phyloP scores from a whole-genome alignment of 345 rosid species.

The Sisymbrium altissimum region DNA sequence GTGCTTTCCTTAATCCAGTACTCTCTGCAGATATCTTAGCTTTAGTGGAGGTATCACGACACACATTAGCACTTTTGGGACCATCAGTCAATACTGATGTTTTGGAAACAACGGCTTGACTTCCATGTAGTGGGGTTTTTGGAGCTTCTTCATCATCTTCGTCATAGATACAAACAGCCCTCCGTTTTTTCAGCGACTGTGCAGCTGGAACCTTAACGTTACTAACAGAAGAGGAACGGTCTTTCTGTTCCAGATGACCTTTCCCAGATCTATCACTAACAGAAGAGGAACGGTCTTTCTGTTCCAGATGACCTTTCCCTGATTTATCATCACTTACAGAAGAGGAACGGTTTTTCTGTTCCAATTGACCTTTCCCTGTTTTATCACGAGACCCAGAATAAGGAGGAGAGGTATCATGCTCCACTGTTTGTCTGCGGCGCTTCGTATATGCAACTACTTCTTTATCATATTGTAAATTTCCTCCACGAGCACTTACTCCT shows the following conservation, averaged over 20 bases:
- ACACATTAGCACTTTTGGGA: conserved; percentile 34
- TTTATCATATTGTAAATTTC: conserved; percentile 45
- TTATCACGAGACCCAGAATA: conserved; percentile 41
- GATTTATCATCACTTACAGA: conserved; percentile 35
- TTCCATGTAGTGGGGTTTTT: conserved; percentile 90
- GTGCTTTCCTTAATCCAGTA: conserved; percentile 34
- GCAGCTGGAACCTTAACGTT: conserved; percentile 37
- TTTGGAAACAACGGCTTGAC: conserved; percentile 38
- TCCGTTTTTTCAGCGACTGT: conserved; percentile 58
- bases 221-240: conserved; percentile 28
- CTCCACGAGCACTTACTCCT: conserved; percentile 45
- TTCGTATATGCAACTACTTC: conserved; percentile 65
- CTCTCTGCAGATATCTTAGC: conserved; percentile 39
- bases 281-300: conserved; percentile 39
- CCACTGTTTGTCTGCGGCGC: conserved; percentile 53
- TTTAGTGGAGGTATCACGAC: conserved; percentile 28
- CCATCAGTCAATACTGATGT: conserved; percentile 34
- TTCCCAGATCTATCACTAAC: conserved; percentile 43
- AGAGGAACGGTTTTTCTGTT: conserved; percentile 38
- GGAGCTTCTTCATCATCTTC: conserved; percentile 72
- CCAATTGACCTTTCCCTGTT: conserved; percentile 20
- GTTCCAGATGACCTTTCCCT: conserved; percentile 24
- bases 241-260: conserved; percentile 42
- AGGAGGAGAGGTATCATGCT: conserved; percentile 52
- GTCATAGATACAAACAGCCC: conserved; percentile 77